Percentiles rank a stretch among this genome's conserved stretches.
These are phyloP conservation scores for Fagus crenata DNA, from an alignment of 306 rosid genomes.

Conservation along the genomic window DNA sequence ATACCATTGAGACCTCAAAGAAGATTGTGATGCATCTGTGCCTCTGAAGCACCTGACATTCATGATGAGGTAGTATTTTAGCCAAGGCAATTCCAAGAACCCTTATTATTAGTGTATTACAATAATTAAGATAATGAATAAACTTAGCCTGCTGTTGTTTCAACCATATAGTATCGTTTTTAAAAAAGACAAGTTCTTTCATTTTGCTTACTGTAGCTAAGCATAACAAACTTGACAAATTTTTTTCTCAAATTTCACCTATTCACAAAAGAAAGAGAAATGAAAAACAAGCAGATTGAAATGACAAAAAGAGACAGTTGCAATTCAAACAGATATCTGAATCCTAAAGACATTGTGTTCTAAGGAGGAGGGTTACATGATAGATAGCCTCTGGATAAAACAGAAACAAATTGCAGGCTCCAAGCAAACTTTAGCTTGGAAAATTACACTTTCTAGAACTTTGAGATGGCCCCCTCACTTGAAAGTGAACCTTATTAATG, in stretches of 20 bases:
- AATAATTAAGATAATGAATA: too few species aligned
- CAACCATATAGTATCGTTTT: too few species aligned
- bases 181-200: too few species aligned
- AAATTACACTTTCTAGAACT: neutral
- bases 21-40: too few species aligned
- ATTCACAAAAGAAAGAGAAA: neutral
- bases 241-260: neutral
- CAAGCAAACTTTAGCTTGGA: neutral
- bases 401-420: neutral
- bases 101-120: neutral
- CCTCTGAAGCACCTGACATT: too few species aligned
- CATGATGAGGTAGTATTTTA: neutral
- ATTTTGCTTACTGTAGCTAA: too few species aligned
- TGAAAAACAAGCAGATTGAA: neutral
- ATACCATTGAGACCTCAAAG: too few species aligned
- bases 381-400: neutral
- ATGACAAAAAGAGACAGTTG: too few species aligned
- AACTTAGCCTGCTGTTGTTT: too few species aligned
- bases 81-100: neutral
- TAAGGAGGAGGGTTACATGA: neutral
- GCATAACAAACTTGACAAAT: neutral
- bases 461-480: neutral
- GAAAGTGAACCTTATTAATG: neutral
- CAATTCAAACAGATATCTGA: neutral
- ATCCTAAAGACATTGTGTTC: neutral